Evolutionary conservation across 1,284 basidiomycete genomes (phyloP), one percentile per base, ranked within the genome.

Genomic region (Boletus sp.): DNA sequence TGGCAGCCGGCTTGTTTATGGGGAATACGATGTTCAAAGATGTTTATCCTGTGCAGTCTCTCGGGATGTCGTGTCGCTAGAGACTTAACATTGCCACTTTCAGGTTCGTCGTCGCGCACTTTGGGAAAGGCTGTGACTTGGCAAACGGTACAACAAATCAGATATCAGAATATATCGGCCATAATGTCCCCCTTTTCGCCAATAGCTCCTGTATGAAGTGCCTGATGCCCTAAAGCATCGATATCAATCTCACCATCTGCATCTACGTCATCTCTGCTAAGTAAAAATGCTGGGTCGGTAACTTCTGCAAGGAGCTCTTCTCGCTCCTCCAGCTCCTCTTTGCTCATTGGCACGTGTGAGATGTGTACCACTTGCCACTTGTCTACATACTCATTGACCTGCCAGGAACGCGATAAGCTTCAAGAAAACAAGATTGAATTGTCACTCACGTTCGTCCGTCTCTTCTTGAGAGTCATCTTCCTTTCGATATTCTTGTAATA

Each of bases 401-500:
- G 27, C 51, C 26, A 17, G 19, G 17, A 19, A 49, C 46, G n/a
- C n/a, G 35, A 36, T 53, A 44, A 45, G 29, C 12, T 39, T 44
- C 22, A 36, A 19, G 26, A 33, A 14, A 41, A 17, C 25, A 4
- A 26, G 10, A 29, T 7, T 23, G 5, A 17, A 12, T 46, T 26
- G 4, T 16, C 42, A 65, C 81, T 65, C 55, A 91, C 90, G 65
- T 85, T 87, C 16, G 77, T 78, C 12, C 91, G 78, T 64, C 85
- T 89, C 73, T 92, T 93, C 68, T 91, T 90, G 40, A 94, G 71
- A 17, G 82, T 72, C 77, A 91, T 91, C 65, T 91, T 91, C 50
- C 88, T 81, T 64, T 86, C 83, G 50, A 94, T 88, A 60, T 85
- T 84, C 69, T 91, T 92, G 73, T 91, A 93, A 66, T 89, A 92